Conservation (phyloP, 2,329 filamentous ascomycete species). For the Knoxdaviesia proteae region DNA sequence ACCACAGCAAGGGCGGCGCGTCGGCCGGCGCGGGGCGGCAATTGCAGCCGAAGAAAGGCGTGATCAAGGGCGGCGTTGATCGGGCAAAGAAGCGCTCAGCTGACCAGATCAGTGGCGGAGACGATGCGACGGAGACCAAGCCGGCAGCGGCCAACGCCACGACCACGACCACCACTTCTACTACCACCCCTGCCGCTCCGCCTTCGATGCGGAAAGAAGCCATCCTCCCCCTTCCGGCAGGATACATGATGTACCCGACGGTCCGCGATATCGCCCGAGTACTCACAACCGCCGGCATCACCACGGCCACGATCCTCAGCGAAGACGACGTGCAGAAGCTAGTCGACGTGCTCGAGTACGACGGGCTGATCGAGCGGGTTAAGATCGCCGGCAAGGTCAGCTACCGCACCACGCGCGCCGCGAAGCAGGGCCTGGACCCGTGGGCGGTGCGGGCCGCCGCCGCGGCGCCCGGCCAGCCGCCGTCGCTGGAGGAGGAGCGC, state of each 20-base stretch:
- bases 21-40: constrained; percentile 12
- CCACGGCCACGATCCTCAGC: constrained; percentile 48
- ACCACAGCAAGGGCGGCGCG: constrained; percentile 22
- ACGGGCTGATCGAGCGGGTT: constrained; percentile 58
- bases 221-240: constrained; percentile 35
- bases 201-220: constrained; percentile 15
- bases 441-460: constrained; percentile 13
- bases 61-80: constrained; percentile 25
- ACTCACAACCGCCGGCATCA: constrained; percentile 47
- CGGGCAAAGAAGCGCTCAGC: constrained; percentile 26
- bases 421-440: constrained; percentile 20
- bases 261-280: constrained; percentile 55
- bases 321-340: constrained; percentile 69
- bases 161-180: constrained; percentile 6
- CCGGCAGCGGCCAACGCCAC: constrained; percentile 6
- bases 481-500: constrained; percentile 9
- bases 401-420: constrained; percentile 30
- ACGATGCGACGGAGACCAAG: background rate
- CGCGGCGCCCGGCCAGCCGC: constrained; percentile 7
- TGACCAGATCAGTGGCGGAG: constrained; percentile 17
- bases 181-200: constrained; percentile 7
- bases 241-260: constrained; percentile 63
- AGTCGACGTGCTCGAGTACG: constrained; percentile 72
- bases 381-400: constrained; percentile 25
- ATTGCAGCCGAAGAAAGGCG: constrained; percentile 33